Conservation (phyloP, 1,284 basidiomycete species). For the Trichosporon sp. region DNA sequence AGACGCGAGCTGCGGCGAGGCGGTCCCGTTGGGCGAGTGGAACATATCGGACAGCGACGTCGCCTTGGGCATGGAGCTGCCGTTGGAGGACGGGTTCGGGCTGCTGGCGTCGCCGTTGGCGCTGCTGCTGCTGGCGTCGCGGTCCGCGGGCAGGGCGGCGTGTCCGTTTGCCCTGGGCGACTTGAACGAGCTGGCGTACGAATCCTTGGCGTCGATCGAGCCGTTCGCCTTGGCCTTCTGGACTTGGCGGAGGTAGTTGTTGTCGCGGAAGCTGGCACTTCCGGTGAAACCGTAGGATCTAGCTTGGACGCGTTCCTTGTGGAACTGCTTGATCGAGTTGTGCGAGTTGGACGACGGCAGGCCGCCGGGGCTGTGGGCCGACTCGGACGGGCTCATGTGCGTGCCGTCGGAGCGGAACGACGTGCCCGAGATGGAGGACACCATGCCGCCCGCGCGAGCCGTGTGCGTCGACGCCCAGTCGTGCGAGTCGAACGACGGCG, state of each 20-base stretch:
- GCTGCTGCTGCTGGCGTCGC: too few relatives aligned
- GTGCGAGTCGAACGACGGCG: conserved; percentile 21
- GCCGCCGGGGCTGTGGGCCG: conserved; percentile 5
- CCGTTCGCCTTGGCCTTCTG: conserved; percentile 25
- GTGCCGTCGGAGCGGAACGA: conserved; percentile 9
- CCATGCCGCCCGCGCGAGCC: neutral
- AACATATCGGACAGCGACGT: neutral
- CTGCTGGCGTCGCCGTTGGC: too few relatives aligned
- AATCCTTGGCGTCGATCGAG: neutral
- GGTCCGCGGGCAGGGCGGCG: neutral
- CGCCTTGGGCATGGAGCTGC: neutral
- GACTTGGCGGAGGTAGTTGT: conserved; percentile 34
- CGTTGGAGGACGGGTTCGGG: conserved; percentile 1
- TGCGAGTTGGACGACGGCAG: conserved; percentile 5
- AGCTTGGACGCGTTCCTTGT: conserved; percentile 12
- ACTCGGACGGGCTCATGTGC: conserved; percentile 4
- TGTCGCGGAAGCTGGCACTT: conserved; percentile 33
- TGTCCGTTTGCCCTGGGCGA: neutral
- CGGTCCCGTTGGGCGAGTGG: neutral
- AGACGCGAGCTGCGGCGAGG: neutral
- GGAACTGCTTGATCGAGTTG: neutral
- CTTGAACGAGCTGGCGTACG: neutral
- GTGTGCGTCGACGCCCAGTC: conserved; percentile 11
- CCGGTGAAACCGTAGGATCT: conserved; percentile 44
- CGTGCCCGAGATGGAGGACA: neutral